A percentile compares a stretch with the other conserved stretches of the same genome.
phyloP scores from a whole-genome alignment of 2,329 filamentous ascomycete species.

The Colletotrichum sp. region DNA sequence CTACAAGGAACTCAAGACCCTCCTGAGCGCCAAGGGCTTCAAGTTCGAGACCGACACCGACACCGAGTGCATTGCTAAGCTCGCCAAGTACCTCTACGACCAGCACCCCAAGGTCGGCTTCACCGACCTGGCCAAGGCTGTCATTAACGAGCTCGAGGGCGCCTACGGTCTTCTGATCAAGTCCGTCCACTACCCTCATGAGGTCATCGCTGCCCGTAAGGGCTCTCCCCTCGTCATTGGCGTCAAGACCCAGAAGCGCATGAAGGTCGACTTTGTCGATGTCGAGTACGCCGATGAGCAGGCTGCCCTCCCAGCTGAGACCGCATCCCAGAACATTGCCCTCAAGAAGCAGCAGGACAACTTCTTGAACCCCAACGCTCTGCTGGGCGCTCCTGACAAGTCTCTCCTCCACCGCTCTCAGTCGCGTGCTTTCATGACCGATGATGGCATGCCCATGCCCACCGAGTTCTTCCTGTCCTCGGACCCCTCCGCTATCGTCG shows the following conservation, averaged over 20 bases:
- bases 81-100: conserved; percentile 97
- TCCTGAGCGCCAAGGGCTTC: conserved; percentile 94
- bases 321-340: conserved; percentile 93
- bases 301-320: conserved; percentile 84
- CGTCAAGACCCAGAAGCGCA: conserved; percentile 95
- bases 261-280: conserved; percentile 99
- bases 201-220: conserved; percentile 97
- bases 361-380: conserved; percentile 69
- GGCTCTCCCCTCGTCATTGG: conserved; percentile 97
- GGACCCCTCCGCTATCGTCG: conserved; percentile 96
- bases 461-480: conserved; percentile 99
- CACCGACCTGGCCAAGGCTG: conserved; percentile 93
- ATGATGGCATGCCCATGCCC: conserved; percentile 96
- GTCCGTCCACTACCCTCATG: conserved; percentile 97
- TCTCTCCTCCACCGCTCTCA: conserved; percentile 97
- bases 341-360: conserved; percentile 84
- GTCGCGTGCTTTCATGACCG: conserved; percentile 97
- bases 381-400: conserved; percentile 93
- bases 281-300: conserved; percentile 95
- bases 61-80: conserved; percentile 98
- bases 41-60: conserved; percentile 99
- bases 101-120: conserved; percentile 94
- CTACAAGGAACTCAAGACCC: conserved; percentile 98
- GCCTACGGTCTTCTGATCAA: conserved; percentile 97
- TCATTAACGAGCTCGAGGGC: conserved; percentile 97